phyloP scores from a whole-genome alignment of 768 basidiomycete genomes.

The Amanita rubescens region DNA sequence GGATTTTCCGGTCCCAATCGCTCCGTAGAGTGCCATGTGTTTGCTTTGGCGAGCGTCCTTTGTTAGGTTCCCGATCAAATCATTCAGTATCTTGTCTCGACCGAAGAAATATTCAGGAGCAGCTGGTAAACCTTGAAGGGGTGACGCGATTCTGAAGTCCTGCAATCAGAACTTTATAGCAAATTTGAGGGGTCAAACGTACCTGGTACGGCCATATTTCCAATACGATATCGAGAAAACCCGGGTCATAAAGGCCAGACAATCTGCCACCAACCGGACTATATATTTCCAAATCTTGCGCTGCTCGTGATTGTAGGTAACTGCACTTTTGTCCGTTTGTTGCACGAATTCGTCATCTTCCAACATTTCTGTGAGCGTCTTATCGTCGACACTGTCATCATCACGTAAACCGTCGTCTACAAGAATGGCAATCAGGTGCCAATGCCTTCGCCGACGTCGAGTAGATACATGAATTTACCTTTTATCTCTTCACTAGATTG shows the following conservation, averaged over 20 bases:
- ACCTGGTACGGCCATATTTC: background rate
- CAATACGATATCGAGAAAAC: background rate
- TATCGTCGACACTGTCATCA: background rate
- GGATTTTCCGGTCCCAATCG: background rate
- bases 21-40: background rate
- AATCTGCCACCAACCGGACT: too few relatives aligned
- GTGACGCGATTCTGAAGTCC: background rate
- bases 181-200: background rate
- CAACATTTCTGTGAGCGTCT: too few relatives aligned
- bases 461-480: background rate
- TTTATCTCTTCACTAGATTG: too few relatives aligned
- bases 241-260: background rate
- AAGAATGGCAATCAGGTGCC: background rate
- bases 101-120: too few relatives aligned
- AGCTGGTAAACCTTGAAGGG: background rate
- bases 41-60: background rate
- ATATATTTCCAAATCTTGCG: too few relatives aligned
- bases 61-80: too few relatives aligned
- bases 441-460: background rate
- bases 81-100: too few relatives aligned
- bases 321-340: too few relatives aligned
- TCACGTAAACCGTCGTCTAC: background rate
- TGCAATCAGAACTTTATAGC: background rate
- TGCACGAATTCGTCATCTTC: too few relatives aligned
- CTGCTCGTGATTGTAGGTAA: too few relatives aligned